Conservation (phyloP, 106 monocot genomes). For the Cymbidium sinense region DNA sequence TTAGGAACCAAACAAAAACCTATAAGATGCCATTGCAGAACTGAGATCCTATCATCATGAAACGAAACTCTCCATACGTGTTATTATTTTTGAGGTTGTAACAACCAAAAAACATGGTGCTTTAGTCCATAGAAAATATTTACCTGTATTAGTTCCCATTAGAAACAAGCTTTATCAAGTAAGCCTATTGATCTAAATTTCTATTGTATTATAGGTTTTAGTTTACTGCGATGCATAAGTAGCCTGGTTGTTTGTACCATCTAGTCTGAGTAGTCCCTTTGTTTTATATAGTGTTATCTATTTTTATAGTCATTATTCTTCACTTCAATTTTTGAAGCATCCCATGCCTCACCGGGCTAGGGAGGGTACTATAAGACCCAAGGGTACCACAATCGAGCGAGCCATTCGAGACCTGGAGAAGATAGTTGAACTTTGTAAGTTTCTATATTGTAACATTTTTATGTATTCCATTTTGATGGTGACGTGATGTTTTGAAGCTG, state of each 20-base stretch:
- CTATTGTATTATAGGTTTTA: not conserved
- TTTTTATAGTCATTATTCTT: not conserved
- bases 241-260: not conserved
- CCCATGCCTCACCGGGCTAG: constrained; percentile 23
- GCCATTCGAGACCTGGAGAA: constrained; percentile 90
- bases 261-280: not conserved
- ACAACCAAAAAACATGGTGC: not conserved
- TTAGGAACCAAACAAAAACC: not conserved
- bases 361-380: constrained; percentile 59
- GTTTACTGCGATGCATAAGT: not conserved
- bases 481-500: no score
- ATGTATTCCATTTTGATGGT: not conserved
- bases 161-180: not conserved
- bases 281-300: not conserved
- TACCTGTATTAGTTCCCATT: not conserved
- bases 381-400: constrained; percentile 79
- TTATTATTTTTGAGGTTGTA: not conserved
- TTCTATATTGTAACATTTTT: not conserved
- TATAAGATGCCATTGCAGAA: not conserved
- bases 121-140: not conserved
- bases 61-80: not conserved
- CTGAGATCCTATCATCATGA: not conserved
- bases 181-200: not conserved
- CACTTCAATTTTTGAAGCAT: constrained; percentile 19
- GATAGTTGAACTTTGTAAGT: constrained; percentile 76